Evolutionary conservation across 805 yeast genomes (phyloP).

Genomic region (Kodamaea fukazawae): DNA sequence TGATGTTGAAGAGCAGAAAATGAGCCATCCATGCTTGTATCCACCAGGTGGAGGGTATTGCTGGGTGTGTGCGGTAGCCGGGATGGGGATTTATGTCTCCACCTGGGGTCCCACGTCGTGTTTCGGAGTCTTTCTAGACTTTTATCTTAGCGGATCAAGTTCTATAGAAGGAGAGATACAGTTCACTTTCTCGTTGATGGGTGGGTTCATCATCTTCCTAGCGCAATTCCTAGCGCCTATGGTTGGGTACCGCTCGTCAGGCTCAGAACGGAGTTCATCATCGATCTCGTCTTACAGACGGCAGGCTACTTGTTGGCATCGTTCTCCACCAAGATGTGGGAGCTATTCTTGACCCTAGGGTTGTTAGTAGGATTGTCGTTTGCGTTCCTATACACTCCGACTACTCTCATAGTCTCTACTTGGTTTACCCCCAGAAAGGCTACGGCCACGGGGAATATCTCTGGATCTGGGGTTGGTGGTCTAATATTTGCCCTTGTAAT

Average conservation of each 20-base stretch:
- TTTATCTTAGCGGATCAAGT: slow-evolving; percentile 31
- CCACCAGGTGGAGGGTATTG: slow-evolving; percentile 48
- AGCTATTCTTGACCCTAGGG: slow-evolving; percentile 52
- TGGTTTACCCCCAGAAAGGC: slow-evolving; percentile 49
- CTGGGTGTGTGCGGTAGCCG: slow-evolving; percentile 55
- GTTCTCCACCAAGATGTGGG: slow-evolving; percentile 49
- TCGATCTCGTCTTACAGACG: slow-evolving; percentile 46
- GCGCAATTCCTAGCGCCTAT: slow-evolving; percentile 38
- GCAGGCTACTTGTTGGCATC: slow-evolving; percentile 50
- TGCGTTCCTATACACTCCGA: slow-evolving; percentile 42
- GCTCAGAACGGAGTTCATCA: slow-evolving; percentile 41
- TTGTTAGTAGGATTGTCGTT: slow-evolving; percentile 47
- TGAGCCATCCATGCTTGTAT: too few species aligned
- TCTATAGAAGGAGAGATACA: too few species aligned
- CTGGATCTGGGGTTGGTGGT: slow-evolving; percentile 55
- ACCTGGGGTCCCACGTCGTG: slow-evolving; percentile 63
- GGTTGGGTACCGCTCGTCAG: slow-evolving; percentile 51
- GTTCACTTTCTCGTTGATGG: too few species aligned
- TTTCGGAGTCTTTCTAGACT: slow-evolving; percentile 56
- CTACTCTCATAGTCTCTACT: slow-evolving; percentile 44
- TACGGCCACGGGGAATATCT: slow-evolving; percentile 46
- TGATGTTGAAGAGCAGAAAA: too few species aligned
- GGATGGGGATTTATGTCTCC: slow-evolving; percentile 43
- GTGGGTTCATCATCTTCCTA: too few species aligned
- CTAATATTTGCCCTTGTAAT: slow-evolving; percentile 44